phyloP scores from a whole-genome alignment of 768 basidiomycete species.

The Leccinum arenicola region DNA sequence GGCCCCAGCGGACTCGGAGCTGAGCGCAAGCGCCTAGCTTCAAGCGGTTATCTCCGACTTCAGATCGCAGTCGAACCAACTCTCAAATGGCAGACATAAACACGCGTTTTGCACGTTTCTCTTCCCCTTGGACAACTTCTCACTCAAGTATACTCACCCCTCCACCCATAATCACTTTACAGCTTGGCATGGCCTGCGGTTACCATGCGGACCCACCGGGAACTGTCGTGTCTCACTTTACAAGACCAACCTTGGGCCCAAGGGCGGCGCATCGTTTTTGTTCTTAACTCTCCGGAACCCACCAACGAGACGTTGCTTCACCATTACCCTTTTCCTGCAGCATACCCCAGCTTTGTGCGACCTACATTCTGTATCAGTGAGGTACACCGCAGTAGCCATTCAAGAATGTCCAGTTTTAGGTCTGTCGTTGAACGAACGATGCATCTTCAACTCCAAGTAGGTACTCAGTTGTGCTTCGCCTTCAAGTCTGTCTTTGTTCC shows the following conservation, averaged over 20 bases:
- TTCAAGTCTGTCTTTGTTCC: not conserved
- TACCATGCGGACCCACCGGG: not conserved
- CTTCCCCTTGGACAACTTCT: not conserved
- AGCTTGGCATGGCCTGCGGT: not conserved
- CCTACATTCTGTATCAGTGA: not conserved
- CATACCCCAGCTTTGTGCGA: not conserved
- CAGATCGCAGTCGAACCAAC: not conserved
- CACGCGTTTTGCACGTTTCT: conserved; percentile 10
- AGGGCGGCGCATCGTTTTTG: not conserved
- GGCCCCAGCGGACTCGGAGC: not conserved
- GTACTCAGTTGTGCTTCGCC: not conserved
- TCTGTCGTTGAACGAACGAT: conserved; percentile 11
- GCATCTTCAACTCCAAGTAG: conserved; percentile 11
- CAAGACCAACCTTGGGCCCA: not conserved
- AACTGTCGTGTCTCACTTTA: not conserved
- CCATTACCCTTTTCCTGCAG: not conserved
- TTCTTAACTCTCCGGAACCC: not conserved
- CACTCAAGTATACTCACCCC: not conserved
- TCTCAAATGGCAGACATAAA: not conserved
- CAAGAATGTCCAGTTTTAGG: conserved; percentile 6
- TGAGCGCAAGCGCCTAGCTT: not conserved
- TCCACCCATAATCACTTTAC: not conserved
- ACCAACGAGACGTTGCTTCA: not conserved
- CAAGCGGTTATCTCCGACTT: not conserved
- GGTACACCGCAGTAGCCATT: not conserved